Percentiles rank a stretch among this genome's conserved stretches.
phyloP scores from a whole-genome alignment of 257 asterid genomes.

The Solanum pimpinellifolium region DNA sequence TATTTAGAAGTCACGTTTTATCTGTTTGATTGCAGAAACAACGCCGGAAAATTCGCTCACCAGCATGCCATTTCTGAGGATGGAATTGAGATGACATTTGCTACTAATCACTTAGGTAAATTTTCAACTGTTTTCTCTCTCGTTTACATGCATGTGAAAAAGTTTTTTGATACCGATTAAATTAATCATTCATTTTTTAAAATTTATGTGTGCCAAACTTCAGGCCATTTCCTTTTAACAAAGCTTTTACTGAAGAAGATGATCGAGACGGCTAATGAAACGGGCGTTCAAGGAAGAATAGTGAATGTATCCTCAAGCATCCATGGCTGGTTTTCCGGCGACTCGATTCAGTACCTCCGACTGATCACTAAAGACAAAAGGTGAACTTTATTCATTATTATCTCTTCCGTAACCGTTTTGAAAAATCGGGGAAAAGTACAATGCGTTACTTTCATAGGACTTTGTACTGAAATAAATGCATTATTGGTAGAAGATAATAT shows the following conservation, averaged over 20 bases:
- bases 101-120: conserved; percentile 79
- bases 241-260: conserved; percentile 67
- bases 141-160: neutral
- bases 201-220: neutral
- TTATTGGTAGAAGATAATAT: neutral
- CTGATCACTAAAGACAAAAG: conserved; percentile 62
- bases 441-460: neutral
- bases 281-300: conserved; percentile 76
- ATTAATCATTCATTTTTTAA: neutral
- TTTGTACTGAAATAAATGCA: conserved; percentile 18
- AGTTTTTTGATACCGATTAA: neutral
- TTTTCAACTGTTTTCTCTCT: neutral
- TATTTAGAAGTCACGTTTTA: neutral
- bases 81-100: conserved; percentile 95
- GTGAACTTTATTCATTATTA: conserved; percentile 15
- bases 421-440: neutral
- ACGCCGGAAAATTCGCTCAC: conserved; percentile 87
- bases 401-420: neutral
- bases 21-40: conserved; percentile 42
- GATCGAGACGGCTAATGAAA: conserved; percentile 42
- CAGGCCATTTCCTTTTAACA: conserved; percentile 83
- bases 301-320: conserved; percentile 87
- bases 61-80: conserved; percentile 76
- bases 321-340: conserved; percentile 92
- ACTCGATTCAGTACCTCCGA: conserved; percentile 42